Conservation (phyloP, 2,329 filamentous ascomycete species). For the Bisporella sp. region DNA sequence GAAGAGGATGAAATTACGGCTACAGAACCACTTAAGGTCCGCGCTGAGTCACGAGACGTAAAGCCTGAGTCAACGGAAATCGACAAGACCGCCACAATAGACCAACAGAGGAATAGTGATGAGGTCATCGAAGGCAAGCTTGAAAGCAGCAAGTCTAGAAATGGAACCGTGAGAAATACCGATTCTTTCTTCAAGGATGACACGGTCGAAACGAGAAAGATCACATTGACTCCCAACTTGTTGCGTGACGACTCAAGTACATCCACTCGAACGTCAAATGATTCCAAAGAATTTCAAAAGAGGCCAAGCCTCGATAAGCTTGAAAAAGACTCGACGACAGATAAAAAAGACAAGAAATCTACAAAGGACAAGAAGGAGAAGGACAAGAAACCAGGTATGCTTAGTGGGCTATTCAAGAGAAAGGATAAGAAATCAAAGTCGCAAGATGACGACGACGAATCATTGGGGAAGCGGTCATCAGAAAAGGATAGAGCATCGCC, state of each 20-base stretch:
- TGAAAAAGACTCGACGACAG: constrained; percentile 59
- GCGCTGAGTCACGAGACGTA: constrained; percentile 29
- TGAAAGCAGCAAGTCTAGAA: constrained; percentile 61
- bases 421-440: constrained; percentile 37
- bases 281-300: constrained; percentile 44
- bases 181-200: constrained; percentile 99
- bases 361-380: constrained; percentile 58
- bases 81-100: constrained; percentile 14
- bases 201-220: constrained; percentile 91
- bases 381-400: constrained; percentile 49
- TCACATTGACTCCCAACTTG: constrained; percentile 89
- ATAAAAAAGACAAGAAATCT: constrained; percentile 53
- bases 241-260: constrained; percentile 67
- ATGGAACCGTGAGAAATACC: constrained; percentile 82
- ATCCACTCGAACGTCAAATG: constrained; percentile 33
- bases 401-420: constrained; percentile 49
- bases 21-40: constrained; percentile 33
- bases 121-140: constrained; percentile 55
- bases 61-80: constrained; percentile 18
- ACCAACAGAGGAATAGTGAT: constrained; percentile 49
- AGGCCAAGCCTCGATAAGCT: constrained; percentile 69
- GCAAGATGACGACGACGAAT: constrained; percentile 48
- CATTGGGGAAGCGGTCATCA: constrained; percentile 29
- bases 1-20: constrained; percentile 29
- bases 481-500: constrained; percentile 33